Evolutionary conservation across 1,284 basidiomycete genomes (phyloP).

Genomic region (Cryptococcus sp.): DNA sequence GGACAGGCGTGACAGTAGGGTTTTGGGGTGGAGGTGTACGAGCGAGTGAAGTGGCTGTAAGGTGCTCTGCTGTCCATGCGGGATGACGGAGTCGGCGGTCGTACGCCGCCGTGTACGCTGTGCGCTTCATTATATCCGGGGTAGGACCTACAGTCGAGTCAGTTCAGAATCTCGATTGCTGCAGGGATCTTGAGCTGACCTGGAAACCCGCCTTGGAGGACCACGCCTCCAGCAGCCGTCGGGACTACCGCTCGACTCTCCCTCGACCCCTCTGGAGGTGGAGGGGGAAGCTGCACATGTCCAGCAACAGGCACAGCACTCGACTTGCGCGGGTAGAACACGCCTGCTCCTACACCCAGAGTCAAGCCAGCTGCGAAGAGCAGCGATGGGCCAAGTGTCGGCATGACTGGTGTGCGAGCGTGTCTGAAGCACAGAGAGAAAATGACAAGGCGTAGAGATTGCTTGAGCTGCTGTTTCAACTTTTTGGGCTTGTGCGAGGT

Average conservation of each 20-base stretch:
- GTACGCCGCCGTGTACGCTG: slow-evolving; percentile 85
- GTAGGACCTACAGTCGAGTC: slow-evolving; percentile 66
- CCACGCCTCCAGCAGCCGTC: slow-evolving; percentile 34
- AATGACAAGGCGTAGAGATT: not conserved
- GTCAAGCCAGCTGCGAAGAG: slow-evolving; percentile 52
- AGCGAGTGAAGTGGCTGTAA: slow-evolving; percentile 74
- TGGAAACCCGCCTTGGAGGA: slow-evolving; percentile 45
- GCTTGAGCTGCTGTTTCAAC: slow-evolving; percentile 1
- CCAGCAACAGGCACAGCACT: not conserved
- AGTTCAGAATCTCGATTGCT: slow-evolving; percentile 2
- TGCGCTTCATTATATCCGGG: slow-evolving; percentile 73
- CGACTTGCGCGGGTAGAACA: slow-evolving; percentile 32
- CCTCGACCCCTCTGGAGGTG: slow-evolving; percentile 26
- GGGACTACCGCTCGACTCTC: slow-evolving; percentile 22
- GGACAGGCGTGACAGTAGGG: slow-evolving; percentile 30
- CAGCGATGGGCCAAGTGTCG: slow-evolving; percentile 47
- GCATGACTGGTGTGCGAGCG: slow-evolving; percentile 27
- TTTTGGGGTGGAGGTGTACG: slow-evolving; percentile 54
- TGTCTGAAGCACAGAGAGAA: not conserved
- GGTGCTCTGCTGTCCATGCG: slow-evolving; percentile 91
- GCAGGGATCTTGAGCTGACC: slow-evolving; percentile 22
- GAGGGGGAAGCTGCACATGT: slow-evolving; percentile 26
- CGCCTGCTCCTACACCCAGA: slow-evolving; percentile 47
- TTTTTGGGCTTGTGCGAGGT: slow-evolving; percentile 6
- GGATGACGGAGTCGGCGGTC: slow-evolving; percentile 89